phyloP scores from a whole-genome alignment of 257 asterid genomes.

The Ilex aquifolium region DNA sequence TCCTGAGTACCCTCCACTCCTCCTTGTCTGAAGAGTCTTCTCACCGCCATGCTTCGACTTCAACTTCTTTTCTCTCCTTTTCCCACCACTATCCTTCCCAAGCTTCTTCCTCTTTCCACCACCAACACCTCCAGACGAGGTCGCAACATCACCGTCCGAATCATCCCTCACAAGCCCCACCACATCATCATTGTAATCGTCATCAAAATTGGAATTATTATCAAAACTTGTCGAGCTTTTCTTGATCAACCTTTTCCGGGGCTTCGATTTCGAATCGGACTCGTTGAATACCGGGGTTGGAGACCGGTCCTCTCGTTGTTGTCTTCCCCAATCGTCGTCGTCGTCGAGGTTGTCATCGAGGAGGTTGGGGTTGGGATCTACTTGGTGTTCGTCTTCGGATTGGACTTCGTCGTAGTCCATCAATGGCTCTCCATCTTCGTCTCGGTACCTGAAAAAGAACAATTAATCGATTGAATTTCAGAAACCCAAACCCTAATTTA shows the following conservation, averaged over 20 bases:
- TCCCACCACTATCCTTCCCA: constrained; percentile 33
- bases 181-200: constrained; percentile 32
- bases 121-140: constrained; percentile 30
- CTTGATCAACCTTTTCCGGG: constrained; percentile 73
- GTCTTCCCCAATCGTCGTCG: constrained; percentile 32
- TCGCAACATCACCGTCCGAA: constrained; percentile 39
- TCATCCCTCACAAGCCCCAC: constrained; percentile 47
- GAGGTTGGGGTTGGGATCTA: constrained; percentile 8
- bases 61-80: constrained; percentile 32
- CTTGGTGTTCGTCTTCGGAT: constrained; percentile 65
- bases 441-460: constrained; percentile 47
- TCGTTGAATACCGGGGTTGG: constrained; percentile 64
- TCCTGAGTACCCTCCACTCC: constrained; percentile 33
- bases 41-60: constrained; percentile 37
- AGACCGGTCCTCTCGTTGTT: constrained; percentile 42
- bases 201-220: constrained; percentile 34
- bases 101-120: constrained; percentile 49
- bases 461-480: constrained; percentile 2
- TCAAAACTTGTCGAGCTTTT: constrained; percentile 33
- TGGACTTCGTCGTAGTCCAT: constrained; percentile 66
- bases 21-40: constrained; percentile 46
- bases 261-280: constrained; percentile 40
- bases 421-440: constrained; percentile 95
- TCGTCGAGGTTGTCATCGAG: constrained; percentile 30
- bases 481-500: constrained; percentile 9